Evolutionary conservation across 495 filamentous ascomycete species (phyloP).

Genomic region (Pseudevernia furfuracea): DNA sequence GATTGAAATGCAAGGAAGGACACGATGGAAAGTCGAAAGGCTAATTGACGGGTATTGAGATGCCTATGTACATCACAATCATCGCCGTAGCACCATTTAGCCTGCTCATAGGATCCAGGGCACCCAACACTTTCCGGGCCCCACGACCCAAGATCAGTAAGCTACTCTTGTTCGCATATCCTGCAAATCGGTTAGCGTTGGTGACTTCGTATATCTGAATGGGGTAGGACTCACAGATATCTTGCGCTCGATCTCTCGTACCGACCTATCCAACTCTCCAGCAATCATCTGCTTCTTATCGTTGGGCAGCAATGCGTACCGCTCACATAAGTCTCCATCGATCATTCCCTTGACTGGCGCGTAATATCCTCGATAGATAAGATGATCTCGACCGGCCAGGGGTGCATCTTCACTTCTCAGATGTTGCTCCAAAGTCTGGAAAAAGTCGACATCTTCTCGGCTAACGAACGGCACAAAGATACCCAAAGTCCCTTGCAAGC

Average conservation of each 20-base stretch:
- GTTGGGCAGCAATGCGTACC: conserved; percentile 69
- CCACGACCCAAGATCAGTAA: conserved; percentile 45
- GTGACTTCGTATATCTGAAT: not conserved
- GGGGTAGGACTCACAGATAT: conserved; percentile 59
- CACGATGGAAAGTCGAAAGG: conserved; percentile 14
- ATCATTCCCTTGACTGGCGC: conserved; percentile 95
- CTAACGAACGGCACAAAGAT: conserved; percentile 83
- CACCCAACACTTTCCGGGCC: not conserved
- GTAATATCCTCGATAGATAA: conserved; percentile 93
- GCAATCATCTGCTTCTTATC: conserved; percentile 94
- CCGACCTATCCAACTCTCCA: conserved; percentile 79
- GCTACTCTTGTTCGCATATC: conserved; percentile 84
- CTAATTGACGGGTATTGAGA: not conserved
- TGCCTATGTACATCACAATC: not conserved
- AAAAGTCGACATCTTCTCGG: conserved; percentile 93
- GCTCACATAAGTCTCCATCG: conserved; percentile 95
- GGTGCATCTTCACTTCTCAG: conserved; percentile 77
- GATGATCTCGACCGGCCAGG: conserved; percentile 82
- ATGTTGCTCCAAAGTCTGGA: conserved; percentile 84
- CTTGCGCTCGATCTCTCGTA: conserved; percentile 89
- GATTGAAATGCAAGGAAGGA: conserved; percentile 24
- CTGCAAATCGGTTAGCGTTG: conserved; percentile 38
- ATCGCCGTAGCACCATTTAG: not conserved
- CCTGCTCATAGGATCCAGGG: not conserved
- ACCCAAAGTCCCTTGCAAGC: conserved; percentile 87